Evolutionary conservation across 1,139 yeast genomes (phyloP), one percentile per base, ranked within the genome.

Genomic region (Zygoascus sp.): DNA sequence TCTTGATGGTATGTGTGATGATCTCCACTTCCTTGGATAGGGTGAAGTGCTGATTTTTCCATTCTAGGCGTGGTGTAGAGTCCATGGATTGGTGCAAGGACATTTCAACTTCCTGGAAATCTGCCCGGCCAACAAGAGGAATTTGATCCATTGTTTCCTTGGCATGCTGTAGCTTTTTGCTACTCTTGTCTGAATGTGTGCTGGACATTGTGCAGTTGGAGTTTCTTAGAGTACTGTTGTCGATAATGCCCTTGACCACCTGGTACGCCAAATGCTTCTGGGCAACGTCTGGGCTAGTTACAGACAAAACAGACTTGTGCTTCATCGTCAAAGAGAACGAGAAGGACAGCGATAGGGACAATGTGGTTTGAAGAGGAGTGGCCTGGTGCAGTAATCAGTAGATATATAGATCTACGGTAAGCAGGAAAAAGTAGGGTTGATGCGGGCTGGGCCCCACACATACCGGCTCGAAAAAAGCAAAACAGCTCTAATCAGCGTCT

Each of bases 1-100:
- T 40, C 25, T 25, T 15, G 34, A 40, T 17, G 8, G 35, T 40
- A n/a, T 40, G 42, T 8, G 25, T 16, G 13, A 40, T 40, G 27
- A 40, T n/a, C 35, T 40, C 42, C 7, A 19, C 32, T 5, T 40
- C 32, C n/a, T 40, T 40, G 16, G 42, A 11, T 5, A 40, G 35
- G 5, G 35, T 28, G 17, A 40, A 23, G 13, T 40, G 34, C 27
- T 40, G 42, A 19, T 40, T 40, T 28, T 27, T 40, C 42, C 42
- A 40, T 27, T 40, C 42, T 4, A 40, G 25, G 16, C 25, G 15
- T 2, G 35, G 35, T 5, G 35, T 40, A 17, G 23, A 17, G 10
- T 40, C 42, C 17, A 20, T 8, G n/a, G 32, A 19, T n/a, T 28
- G 32, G 17, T 20, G 15, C 19, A 25, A 17, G 3, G 36, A 17